A percentile compares a stretch with the other conserved stretches of the same genome.
Conservation (phyloP, 192 early-diverging fungal genomes). For the Backusella circina region DNA sequence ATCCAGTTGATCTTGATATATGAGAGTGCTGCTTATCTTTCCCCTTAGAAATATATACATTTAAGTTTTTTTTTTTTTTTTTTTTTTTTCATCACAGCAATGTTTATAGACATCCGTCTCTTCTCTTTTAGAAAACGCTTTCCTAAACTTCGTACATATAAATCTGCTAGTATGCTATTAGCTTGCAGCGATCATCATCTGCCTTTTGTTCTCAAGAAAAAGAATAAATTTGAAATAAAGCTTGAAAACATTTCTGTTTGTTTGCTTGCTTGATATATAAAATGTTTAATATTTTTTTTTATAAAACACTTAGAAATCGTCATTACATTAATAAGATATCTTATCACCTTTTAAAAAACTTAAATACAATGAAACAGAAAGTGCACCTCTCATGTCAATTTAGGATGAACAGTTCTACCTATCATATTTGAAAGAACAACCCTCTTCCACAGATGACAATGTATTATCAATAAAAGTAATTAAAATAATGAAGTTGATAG, state of each 20-base stretch:
- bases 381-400: background rate
- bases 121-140: no score
- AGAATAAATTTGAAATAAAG: background rate
- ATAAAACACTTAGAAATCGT: background rate
- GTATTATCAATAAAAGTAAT: background rate
- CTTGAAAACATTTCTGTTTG: background rate
- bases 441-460: background rate
- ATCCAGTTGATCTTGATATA: background rate
- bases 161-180: background rate
- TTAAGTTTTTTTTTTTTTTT: no score
- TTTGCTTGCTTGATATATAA: no score
- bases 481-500: background rate
- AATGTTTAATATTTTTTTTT: background rate
- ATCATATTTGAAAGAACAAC: background rate
- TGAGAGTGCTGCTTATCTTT: background rate
- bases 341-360: background rate
- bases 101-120: no score
- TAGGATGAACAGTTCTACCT: background rate
- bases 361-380: no score
- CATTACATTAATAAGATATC: background rate
- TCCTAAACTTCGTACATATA: background rate
- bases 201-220: background rate
- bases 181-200: background rate
- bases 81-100: background rate
- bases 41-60: background rate